Evolutionary conservation across 2,329 filamentous ascomycete genomes (phyloP), one percentile per base, ranked within the genome.

Genomic region (Colletotrichum sp.): DNA sequence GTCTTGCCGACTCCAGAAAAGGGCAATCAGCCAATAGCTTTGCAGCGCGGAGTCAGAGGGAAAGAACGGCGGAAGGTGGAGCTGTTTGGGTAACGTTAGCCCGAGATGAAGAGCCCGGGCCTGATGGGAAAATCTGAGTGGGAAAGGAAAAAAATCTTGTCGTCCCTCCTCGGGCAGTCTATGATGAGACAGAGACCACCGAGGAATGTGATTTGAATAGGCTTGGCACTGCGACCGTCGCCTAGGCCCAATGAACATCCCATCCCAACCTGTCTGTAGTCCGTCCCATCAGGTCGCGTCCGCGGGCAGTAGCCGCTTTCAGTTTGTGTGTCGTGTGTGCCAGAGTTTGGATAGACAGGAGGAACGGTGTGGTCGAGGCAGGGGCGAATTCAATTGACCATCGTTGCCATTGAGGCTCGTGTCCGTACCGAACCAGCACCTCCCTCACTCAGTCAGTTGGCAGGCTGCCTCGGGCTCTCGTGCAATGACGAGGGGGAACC

Each of bases 151-250:
- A 39, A 39, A 39, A 39, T 39, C 36, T 39, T 4, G 36, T 39
- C 36, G 36, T 39, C 8, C 36, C 34, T 27, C 34, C 34, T 36
- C 34, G 29, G 25, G 29, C 34, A 32, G 32, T 69, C n/a, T 27
- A 32, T 29, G 16, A 64, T 73, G 74, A 76, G 64, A 73, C 70
- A 72, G 44, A 25, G 25, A 59, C 34, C 34, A 30, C 15, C 52
- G 57, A 73, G 74, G 74, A 76, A 76, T 76, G 59, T 30, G 25
- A 65, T 67, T 25, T 59, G 57, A 73, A 69, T 73, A 44, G 57
- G 57, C 52, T 55, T 69, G 70, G 57, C 70, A 64, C 44, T 73
- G 44, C 22, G 73, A 49, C 69, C 39, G 66, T 63, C 27, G 39
- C n/a, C 39, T 57, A 57, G 32, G 55, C 27, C 61, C 25, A 30